Percentiles rank a stretch among this genome's conserved stretches.
Evolutionary conservation across 305 asterid genomes (phyloP).

Genomic region (Striga hermonthica): DNA sequence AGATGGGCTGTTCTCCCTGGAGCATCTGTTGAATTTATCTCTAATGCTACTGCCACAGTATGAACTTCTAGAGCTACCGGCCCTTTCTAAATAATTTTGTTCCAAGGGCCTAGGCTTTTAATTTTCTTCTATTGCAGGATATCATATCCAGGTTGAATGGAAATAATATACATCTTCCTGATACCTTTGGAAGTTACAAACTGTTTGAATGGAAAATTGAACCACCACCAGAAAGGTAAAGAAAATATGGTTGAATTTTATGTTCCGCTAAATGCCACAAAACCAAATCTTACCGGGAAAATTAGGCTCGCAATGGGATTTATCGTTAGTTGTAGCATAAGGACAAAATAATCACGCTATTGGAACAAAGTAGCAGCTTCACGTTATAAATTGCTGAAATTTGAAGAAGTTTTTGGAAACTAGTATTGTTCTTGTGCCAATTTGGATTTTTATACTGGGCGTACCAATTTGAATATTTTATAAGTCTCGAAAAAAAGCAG

Average conservation of each 20-base stretch:
- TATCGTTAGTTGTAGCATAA: not conserved
- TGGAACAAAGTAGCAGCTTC: not conserved
- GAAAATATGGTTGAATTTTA: slow-evolving; percentile 16
- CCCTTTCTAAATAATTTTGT: slow-evolving; percentile 24
- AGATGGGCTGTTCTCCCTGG: slow-evolving; percentile 74
- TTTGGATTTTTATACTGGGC: not conserved
- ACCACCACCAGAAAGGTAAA: slow-evolving; percentile 56
- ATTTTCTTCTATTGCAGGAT: slow-evolving; percentile 41
- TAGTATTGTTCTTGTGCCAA: not conserved
- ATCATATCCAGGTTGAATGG: slow-evolving; percentile 55
- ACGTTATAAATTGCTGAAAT: slow-evolving; percentile 2
- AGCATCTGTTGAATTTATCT: slow-evolving; percentile 49
- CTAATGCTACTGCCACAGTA: slow-evolving; percentile 74
- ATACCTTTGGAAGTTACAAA: slow-evolving; percentile 63
- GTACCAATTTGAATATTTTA: not conserved
- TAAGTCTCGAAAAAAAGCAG: not conserved
- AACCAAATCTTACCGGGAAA: slow-evolving; percentile 3
- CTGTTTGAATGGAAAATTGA: slow-evolving; percentile 50
- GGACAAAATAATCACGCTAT: not conserved
- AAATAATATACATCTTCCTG: slow-evolving; percentile 52
- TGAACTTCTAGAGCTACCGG: slow-evolving; percentile 26
- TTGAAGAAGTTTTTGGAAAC: slow-evolving; percentile 9
- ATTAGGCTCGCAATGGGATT: slow-evolving; percentile 15
- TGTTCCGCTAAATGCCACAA: slow-evolving; percentile 22
- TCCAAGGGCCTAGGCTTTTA: slow-evolving; percentile 20